Evolutionary conservation across 1,284 basidiomycete genomes (phyloP), one percentile per base, ranked within the genome.

Genomic region (Ganoderma leucocontextum): DNA sequence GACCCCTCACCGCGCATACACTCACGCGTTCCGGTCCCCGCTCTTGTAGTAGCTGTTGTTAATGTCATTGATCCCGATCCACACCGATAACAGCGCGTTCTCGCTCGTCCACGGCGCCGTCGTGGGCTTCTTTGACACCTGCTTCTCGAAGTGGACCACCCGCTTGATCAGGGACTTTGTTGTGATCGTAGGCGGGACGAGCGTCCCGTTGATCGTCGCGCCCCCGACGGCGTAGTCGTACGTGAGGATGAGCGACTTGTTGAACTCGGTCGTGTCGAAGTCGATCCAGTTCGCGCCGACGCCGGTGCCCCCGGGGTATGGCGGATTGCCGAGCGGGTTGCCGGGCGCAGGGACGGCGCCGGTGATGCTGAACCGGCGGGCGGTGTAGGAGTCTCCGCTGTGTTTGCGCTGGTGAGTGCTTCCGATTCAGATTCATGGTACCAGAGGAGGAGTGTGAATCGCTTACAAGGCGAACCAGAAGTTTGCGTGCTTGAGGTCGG

Each of bases 151-250:
- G 65, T 85, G 75, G 70, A 85, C 84, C 33, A 89, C 85, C 74
- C 89, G 87, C 72, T 89, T 87, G 1, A 81, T 85, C 62, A 89
- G 72, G 6, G 85, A 85, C 13, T 84, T 76, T 29, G 29, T 29
- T 29, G 29, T 29, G n/a, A 89, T 83, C 0, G 83, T 85, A 3
- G 87, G 87, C 7, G 79, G 66, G 39, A 89, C 87, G 35, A 89
- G 82, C 29, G 69, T 80, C 1, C 84, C 81, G 73, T 89, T 82
- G 70, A 89, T 89, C 22, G 87, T 89, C 15, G 88, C 87, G 22
- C 87, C 87, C 44, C 87, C 87, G 71, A 86, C 87, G 1, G 88
- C 87, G 71, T 85, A 89, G 77, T 89, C 89, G 79, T 88, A 89
- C 0, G 86, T 86, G 53, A 87, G 80, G 61, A 88, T 70, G 10